Conservation (phyloP, 164 flowering plant genomes). For the Vitis rupestris region DNA sequence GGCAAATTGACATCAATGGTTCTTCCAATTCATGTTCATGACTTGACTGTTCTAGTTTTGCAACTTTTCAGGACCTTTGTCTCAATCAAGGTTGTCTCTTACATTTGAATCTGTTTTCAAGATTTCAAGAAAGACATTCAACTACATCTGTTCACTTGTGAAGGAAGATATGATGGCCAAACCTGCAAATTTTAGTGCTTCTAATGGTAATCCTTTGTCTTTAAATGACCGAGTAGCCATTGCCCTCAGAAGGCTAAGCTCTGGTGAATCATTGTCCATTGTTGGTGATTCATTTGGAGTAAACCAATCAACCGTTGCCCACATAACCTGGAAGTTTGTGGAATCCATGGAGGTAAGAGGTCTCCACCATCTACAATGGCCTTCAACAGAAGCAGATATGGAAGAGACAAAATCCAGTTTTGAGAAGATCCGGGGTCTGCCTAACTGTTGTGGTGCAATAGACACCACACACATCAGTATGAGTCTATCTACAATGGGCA, state of each 20-base stretch:
- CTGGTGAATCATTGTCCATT: slow-evolving; percentile 31
- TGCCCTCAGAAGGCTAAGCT: slow-evolving; percentile 41
- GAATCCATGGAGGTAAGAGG: slow-evolving; percentile 43
- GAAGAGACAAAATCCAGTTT: slow-evolving; percentile 32
- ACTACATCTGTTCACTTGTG: slow-evolving; percentile 43
- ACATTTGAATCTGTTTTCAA: slow-evolving; percentile 34
- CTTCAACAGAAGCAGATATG: slow-evolving; percentile 33
- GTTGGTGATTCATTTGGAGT: slow-evolving; percentile 36
- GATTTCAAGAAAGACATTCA: slow-evolving; percentile 42
- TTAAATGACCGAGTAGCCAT: slow-evolving; percentile 40
- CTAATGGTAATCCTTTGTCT: slow-evolving; percentile 28
- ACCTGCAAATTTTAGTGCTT: slow-evolving; percentile 13
- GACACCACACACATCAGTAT: slow-evolving; percentile 34
- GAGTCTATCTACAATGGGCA: slow-evolving; percentile 26
- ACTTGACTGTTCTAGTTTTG: slow-evolving; percentile 3
- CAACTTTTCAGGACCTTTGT: slow-evolving; percentile 23
- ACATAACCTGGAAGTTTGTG: slow-evolving; percentile 45
- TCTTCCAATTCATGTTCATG: not conserved
- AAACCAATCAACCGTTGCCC: slow-evolving; percentile 35
- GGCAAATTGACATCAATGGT: not conserved
- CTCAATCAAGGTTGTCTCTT: slow-evolving; percentile 15
- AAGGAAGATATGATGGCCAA: slow-evolving; percentile 33
- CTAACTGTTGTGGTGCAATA: slow-evolving; percentile 41
- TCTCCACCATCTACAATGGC: slow-evolving; percentile 38
- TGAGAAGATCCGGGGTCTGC: slow-evolving; percentile 34